These are phyloP conservation scores for Nevesoporus exiguus DNA, from an alignment of 768 basidiomycete genomes.

Conservation along the genomic window DNA sequence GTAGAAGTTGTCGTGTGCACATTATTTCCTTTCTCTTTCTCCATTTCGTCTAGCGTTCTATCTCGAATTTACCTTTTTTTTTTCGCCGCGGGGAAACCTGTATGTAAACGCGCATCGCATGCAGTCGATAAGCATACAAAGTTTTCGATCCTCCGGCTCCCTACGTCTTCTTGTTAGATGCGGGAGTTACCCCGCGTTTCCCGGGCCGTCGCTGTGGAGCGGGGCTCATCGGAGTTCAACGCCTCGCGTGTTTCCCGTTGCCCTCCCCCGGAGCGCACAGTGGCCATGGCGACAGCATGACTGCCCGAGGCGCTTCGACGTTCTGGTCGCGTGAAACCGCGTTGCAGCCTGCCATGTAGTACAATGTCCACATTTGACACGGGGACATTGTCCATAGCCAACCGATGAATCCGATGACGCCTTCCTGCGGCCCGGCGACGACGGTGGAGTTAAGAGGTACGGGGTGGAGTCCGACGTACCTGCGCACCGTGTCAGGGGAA, in stretches of 20 bases:
- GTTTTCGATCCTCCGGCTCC: not conserved
- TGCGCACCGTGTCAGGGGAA: not conserved
- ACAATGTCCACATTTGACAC: not conserved
- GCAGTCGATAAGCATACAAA: too few species aligned
- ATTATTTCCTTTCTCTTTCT: not conserved
- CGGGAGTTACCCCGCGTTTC: too few species aligned
- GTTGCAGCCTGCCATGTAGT: not conserved
- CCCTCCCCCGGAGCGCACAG: not conserved
- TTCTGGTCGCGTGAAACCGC: not conserved
- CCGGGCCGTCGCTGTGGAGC: too few species aligned
- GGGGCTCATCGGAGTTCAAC: not conserved
- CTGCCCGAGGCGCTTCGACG: not conserved
- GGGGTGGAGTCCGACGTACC: too few species aligned
- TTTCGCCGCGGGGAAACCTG: not conserved
- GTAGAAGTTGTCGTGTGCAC: too few species aligned
- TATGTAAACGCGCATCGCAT: not conserved
- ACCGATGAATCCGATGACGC: not conserved
- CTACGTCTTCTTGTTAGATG: too few species aligned
- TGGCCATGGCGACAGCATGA: not conserved
- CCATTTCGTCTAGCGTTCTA: not conserved
- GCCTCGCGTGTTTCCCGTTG: not conserved
- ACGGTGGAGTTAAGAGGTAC: conserved; percentile 1
- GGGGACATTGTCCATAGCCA: too few species aligned
- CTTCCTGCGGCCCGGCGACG: not conserved
- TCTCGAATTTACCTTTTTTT: not conserved